Base-by-base conservation (phyloP, 2,329 filamentous ascomycete species). In the Colletotrichum sp. region DNA sequence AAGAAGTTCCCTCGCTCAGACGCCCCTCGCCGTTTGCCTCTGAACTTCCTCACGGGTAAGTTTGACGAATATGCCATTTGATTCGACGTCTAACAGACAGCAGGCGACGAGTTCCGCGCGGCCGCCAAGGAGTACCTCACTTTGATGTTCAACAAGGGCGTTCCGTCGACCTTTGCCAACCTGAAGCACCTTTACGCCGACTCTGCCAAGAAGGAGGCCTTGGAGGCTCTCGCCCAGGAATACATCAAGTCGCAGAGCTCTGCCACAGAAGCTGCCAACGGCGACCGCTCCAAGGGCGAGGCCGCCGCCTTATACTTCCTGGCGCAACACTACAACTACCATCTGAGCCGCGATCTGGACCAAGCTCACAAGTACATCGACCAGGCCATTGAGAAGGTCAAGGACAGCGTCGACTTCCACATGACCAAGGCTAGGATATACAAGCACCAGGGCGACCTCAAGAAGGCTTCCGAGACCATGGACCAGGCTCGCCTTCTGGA, bases 111-210 rank as follows among this genome's bases (percentile, higher is more conserved):
- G 6, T 99, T 99, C 87, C 91, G 91, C 81, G 86, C 92, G 80
- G 93, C 95, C 28, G 96, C 94, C 9, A 93, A 96, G 82, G 86
- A 88, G 26, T 99, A 99, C 83, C 85, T 99, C 77, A 90, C 93
- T 67, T 90, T 93, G 34, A 98, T 98, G 94, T 89, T 99, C 72
- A 93, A 94, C 84, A 98, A 96, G 86, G 97, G 96, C 13, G 95
- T 99, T 6, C 96, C 97, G 2, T 99, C 97, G 4, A 96, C 96
- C 5, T 99, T 99, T 85, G 96, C 96, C 44, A 99, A 99, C 85
- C 90, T 99, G 77, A 99, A 99, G 88, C 93, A 98, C 79, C 90
- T 99, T 26, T 99, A 99, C 87, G 89, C 89, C 16, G 93, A 98
- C 83, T 79, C 90, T 1, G 90, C 87, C 79, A 99, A 99, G 88